Base-by-base conservation (phyloP, 495 filamentous ascomycete species). In the Aspergillus funiculosus region DNA sequence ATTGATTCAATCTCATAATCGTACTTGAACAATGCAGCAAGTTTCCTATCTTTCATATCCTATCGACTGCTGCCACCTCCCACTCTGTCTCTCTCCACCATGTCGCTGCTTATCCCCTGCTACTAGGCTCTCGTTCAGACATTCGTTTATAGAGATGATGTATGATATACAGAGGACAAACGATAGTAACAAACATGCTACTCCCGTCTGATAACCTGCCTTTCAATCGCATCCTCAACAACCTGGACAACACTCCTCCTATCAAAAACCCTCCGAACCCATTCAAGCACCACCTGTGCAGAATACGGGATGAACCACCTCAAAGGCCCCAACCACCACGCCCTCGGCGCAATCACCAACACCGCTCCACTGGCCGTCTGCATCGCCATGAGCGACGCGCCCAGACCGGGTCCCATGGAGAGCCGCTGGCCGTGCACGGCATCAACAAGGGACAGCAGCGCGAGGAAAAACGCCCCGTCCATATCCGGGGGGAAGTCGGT, bases 391-490 rank as follows among this genome's bases (percentile, higher is more conserved):
- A 50, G 20, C 22, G 21, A 20, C 2, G 46, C 46, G 4, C 22
- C 30, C 15, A 38, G 9, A 3, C 39, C 24, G 6, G 38, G 30
- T 3, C 39, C 43, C 46, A 50, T 50, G 8, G 39, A 18, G 6
- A 38, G 6, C 6, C 39, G 30, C 14, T 43, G 32, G 3, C 30
- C 24, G 7, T 34, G 14, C n/a, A 50, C 10, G n/a, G 46, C 46
- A n/a, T 50, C 46, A 14, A 43, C 39, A 6, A 43, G 32, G 2
- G 20, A 24, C 11, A 50, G 39, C 7, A 50, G 22, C 21, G 22
- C 39, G 6, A 50, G 30, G 25, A 50, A 50, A 24, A 50, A 50
- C 1, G 46, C 37, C 6, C 39, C 46, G 25, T 50, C 46, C 39
- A 50, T 43, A 17, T 50, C 46, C 0, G 46, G 39, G 6, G 46